These are phyloP conservation scores for Alternaria sp. DNA, from an alignment of 2,329 filamentous ascomycete genomes.

Conservation along the genomic window DNA sequence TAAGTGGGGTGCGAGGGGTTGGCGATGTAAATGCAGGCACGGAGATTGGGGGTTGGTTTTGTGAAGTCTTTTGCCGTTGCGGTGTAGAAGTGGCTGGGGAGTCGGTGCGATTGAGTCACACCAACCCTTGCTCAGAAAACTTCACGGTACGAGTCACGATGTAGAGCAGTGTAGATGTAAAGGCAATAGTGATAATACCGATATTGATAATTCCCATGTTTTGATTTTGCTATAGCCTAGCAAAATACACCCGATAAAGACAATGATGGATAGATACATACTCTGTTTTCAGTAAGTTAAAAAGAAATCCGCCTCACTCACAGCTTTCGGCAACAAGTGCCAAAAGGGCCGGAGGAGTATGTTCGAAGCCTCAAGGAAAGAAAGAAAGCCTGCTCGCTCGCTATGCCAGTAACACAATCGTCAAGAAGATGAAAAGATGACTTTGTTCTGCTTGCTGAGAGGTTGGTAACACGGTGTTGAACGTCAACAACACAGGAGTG, in stretches of 20 bases:
- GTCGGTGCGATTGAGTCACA: neutral
- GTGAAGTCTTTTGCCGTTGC: neutral
- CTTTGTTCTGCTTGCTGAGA: constrained; percentile 5
- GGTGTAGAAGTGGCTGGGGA: neutral
- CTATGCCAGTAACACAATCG: constrained; percentile 50
- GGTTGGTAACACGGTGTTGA: neutral
- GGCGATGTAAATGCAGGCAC: neutral
- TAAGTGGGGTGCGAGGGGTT: neutral
- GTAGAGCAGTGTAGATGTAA: neutral
- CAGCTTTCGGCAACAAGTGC: constrained; percentile 3
- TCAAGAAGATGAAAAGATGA: constrained; percentile 27
- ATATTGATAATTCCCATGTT: constrained; percentile 10
- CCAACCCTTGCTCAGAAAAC: neutral
- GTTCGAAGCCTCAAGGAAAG: constrained; percentile 12
- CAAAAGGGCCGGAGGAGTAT: constrained; percentile 10
- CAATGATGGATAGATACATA: constrained; percentile 15
- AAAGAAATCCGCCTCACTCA: constrained; percentile 12
- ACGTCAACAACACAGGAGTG: constrained; percentile 11
- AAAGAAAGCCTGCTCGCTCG: constrained; percentile 27
- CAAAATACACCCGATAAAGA: constrained; percentile 1
- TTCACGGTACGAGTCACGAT: neutral
- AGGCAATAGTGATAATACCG: neutral
- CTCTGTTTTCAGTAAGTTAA: constrained; percentile 10
- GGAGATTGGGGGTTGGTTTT: neutral
- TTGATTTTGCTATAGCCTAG: neutral